Base-by-base conservation (phyloP, 1,284 basidiomycete genomes). In the Fomitiporia mediterranea region DNA sequence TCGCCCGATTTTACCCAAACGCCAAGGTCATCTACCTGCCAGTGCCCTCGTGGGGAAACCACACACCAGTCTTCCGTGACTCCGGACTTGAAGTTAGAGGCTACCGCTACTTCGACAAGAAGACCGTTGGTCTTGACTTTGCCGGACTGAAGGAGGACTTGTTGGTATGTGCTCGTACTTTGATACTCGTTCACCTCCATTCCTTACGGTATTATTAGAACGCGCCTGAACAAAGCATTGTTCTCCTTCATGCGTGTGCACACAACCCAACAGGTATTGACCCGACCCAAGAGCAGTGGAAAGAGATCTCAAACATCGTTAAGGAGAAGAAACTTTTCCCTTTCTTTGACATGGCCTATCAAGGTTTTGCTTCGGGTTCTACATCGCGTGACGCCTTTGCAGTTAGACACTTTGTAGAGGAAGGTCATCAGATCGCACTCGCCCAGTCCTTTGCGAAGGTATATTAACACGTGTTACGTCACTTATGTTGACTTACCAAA, bases 261-360 rank as follows among this genome's bases (percentile, higher is more conserved):
- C 96, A 99, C 80, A 99, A 99, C 76, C 97, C 97, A 3, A 98
- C 96, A 43, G 94, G 97, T 64, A 84, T 99, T 62, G 97, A 99
- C 75, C 96, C 94, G 27, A 98, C 94, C 8, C 81, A 81, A 42
- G 86, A 84, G 53, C 95, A 99, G 76, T 99, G 97, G 97, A 81
- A 81, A 62, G 84, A 94, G 72, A 86, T 99, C 58, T 94, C 91
- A 48, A 82, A 94, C 65, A 78, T 98, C 57, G 77, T 98, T 67
- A 85, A 89, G 67, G 89, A 93, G 75, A 92, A 86, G 77, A 81
- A 82, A 61, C 81, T 93, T 62, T 94, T 95, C 83, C 89, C 92
- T 61, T 91, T 94, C 81, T 94, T 95, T 69, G 92, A 93, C 74
- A 97, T 94, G 93, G 97, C 97, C 30, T 99, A 98, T 76, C 91